These are phyloP conservation scores for Cucurbita argyrosperma DNA, from an alignment of 306 rosid species.

Conservation along the genomic window DNA sequence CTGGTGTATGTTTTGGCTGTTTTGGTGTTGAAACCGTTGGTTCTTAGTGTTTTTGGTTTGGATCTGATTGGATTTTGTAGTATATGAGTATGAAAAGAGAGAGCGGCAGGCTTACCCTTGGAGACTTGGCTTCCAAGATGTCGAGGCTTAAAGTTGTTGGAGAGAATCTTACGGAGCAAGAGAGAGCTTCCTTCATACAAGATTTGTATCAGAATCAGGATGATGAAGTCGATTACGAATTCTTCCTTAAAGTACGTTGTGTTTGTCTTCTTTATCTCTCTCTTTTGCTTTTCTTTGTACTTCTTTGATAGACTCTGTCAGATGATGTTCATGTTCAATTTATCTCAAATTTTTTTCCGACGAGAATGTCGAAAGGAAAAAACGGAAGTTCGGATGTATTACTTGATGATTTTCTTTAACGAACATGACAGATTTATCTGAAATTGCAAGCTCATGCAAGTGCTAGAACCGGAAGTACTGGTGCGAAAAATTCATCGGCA, in stretches of 20 bases:
- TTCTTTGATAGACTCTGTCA: neutral
- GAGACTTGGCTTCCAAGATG: slow-evolving; percentile 82
- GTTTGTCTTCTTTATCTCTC: neutral
- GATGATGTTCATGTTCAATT: neutral
- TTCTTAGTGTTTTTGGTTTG: slow-evolving; percentile 6
- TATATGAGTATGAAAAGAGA: slow-evolving; percentile 83
- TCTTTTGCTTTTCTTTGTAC: neutral
- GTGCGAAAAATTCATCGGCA: slow-evolving; percentile 68
- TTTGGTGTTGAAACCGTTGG: neutral
- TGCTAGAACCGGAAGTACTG: slow-evolving; percentile 49
- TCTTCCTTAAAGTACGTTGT: slow-evolving; percentile 63
- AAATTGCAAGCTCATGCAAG: slow-evolving; percentile 63
- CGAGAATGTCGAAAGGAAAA: too few species aligned
- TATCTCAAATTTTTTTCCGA: neutral
- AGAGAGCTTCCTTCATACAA: slow-evolving; percentile 64
- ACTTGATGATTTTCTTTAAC: too few species aligned
- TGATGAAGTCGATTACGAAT: slow-evolving; percentile 78
- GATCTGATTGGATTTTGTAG: slow-evolving; percentile 18
- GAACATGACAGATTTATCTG: slow-evolving; percentile 48
- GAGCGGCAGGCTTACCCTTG: slow-evolving; percentile 50
- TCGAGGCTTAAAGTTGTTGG: slow-evolving; percentile 69
- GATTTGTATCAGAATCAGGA: slow-evolving; percentile 52
- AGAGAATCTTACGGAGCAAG: slow-evolving; percentile 75
- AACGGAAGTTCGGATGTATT: neutral
- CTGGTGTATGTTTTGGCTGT: neutral